Evolutionary conservation across 768 basidiomycete genomes (phyloP), one percentile per base, ranked within the genome.

Genomic region (Xanthoconium purpureum): DNA sequence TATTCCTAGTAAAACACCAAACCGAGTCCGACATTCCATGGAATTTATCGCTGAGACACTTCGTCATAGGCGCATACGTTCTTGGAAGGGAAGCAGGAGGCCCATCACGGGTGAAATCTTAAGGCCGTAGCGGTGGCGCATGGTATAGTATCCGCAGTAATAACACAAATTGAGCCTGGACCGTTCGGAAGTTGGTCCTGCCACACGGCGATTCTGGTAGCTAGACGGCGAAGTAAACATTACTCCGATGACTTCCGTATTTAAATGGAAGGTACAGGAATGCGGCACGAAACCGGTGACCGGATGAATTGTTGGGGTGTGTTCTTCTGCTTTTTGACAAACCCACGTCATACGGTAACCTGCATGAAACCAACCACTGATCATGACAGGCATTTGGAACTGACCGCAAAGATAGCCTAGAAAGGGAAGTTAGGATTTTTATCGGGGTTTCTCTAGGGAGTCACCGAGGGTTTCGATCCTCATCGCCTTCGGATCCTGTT

Each of bases 401-500:
- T 49, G 50, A 45, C 37, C 35, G n/a, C 18, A 52, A 57, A 45
- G 47, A 46, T 35, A 38, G 45, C 30, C 49, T 29, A 38, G 40
- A 65, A 57, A 51, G 52, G 54, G 40, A 37, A 33, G 32, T 20
- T 28, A 33, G 32, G 13, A 32, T 48, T 24, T 20, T 49, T 58
- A 28, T 59, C 18, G 47, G 44, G n/a, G 47, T 29, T 45, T 44
- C 28, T 56, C 50, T 58, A 47, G 52, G 36, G 47, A 55, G 50
- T 46, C 47, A 45, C 59, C 47, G 47, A 60, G 48, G 52, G 38
- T 49, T 57, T 63, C 54, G 60, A 63, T 58, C 58, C 61, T 59
- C 52, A 62, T 53, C 46, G 54, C 52, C 57, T 58, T 60, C 57
- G 58, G 59, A 46, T 55, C 47, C 44, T 66, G 66, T 68, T 61